Evolutionary conservation across 805 yeast species (phyloP).

Genomic region (Starmerella lactis-condensi): DNA sequence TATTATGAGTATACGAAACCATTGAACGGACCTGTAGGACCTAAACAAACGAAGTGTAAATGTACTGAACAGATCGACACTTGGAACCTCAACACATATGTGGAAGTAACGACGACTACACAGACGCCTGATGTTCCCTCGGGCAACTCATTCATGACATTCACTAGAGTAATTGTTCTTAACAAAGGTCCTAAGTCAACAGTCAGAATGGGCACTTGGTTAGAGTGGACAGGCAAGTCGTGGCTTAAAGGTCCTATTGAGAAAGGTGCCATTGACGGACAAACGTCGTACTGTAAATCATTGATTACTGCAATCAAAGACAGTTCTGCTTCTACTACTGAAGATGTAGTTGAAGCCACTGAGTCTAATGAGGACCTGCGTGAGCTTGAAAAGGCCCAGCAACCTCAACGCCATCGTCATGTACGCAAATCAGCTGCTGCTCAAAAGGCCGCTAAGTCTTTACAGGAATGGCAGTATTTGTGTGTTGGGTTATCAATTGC

Average conservation of each 20-base stretch:
- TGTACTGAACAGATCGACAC: conserved; percentile 45
- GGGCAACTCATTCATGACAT: conserved; percentile 54
- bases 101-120: conserved; percentile 44
- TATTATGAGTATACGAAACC: conserved; percentile 52
- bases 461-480: conserved; percentile 12
- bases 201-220: conserved; percentile 45
- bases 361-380: conserved; percentile 1
- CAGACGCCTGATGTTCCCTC: conserved; percentile 90
- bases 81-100: conserved; percentile 34
- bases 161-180: conserved; percentile 20
- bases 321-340: conserved; percentile 1
- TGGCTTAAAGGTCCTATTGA: conserved; percentile 88
- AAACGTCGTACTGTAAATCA: conserved; percentile 39
- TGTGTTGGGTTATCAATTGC: conserved; percentile 6
- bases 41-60: conserved; percentile 70
- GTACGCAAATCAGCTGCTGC: conserved; percentile 6
- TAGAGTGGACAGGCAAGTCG: conserved; percentile 79
- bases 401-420: background rate
- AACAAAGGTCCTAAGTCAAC: conserved; percentile 57
- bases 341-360: conserved; percentile 13
- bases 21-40: conserved; percentile 70
- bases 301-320: conserved; percentile 26
- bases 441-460: conserved; percentile 11
- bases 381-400: conserved; percentile 1
- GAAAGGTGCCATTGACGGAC: conserved; percentile 67